Percentiles rank a stretch among this genome's conserved stretches.
Evolutionary conservation across 306 rosid species (phyloP).

Genomic region (Lagenaria siceraria): DNA sequence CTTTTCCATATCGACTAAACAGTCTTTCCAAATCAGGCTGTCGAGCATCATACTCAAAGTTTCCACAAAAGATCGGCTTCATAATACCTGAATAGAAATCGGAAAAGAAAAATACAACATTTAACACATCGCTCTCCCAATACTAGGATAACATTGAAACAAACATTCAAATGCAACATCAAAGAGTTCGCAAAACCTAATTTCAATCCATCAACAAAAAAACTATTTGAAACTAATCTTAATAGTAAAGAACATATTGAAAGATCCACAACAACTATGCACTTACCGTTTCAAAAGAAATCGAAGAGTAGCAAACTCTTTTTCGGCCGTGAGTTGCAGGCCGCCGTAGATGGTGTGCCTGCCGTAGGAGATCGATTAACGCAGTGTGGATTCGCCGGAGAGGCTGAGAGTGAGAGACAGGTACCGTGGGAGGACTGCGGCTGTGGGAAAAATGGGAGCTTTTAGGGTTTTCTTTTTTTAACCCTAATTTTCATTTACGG

Average conservation of each 20-base stretch:
- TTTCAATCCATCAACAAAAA: not conserved
- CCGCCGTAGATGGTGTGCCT: not conserved
- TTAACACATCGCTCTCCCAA: not conserved
- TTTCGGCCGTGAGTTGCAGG: not conserved
- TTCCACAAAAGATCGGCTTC: constrained; percentile 92
- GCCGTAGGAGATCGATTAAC: not conserved
- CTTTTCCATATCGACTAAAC: constrained; percentile 83
- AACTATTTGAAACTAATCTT: not conserved
- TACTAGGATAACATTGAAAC: not conserved
- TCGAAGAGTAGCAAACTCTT: not conserved
- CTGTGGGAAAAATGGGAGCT: not conserved
- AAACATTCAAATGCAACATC: not conserved
- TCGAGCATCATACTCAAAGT: constrained; percentile 83
- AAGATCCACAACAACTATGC: not conserved
- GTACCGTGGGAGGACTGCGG: not conserved
- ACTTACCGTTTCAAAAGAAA: not conserved
- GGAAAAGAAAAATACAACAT: not conserved
- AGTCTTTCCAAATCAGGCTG: constrained; percentile 92
- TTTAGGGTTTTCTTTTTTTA: not conserved
- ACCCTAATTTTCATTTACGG: not conserved
- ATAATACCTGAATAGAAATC: constrained; percentile 37
- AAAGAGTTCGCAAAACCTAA: not conserved
- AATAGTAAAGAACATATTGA: not conserved
- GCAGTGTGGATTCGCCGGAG: not conserved
- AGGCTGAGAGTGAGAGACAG: not conserved